Evolutionary conservation across 164 flowering plant genomes (phyloP).

Genomic region (Vitis rotundifolia): DNA sequence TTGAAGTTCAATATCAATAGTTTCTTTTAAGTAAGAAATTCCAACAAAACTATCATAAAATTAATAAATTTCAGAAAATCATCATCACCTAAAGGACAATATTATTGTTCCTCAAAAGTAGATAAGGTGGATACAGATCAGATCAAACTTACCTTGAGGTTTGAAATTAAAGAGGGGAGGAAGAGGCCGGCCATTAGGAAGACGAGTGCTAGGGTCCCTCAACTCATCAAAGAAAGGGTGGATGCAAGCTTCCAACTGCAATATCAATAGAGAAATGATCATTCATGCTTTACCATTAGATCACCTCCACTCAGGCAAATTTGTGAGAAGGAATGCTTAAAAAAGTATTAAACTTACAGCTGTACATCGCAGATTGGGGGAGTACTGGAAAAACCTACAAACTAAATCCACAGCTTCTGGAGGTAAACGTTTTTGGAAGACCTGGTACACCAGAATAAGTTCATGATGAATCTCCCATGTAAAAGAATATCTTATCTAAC

Average conservation of each 20-base stretch:
- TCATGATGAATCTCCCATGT: neutral
- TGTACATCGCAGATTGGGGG: conserved; percentile 93
- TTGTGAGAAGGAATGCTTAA: neutral
- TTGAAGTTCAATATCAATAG: too few species aligned
- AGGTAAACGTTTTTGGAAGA: conserved; percentile 85
- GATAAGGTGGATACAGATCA: too few species aligned
- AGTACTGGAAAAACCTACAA: conserved; percentile 91
- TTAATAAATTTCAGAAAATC: neutral
- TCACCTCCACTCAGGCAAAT: neutral
- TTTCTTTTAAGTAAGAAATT: too few species aligned
- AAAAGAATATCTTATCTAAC: neutral
- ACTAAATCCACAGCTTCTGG: conserved; percentile 94
- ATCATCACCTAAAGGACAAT: neutral
- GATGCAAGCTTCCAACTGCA: conserved; percentile 89
- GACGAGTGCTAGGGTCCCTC: conserved; percentile 86
- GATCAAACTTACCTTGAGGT: conserved; percentile 59
- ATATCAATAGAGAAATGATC: conserved; percentile 10
- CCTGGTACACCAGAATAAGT: conserved; percentile 37
- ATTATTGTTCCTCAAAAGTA: neutral
- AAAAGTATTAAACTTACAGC: conserved; percentile 57
- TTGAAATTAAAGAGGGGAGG: conserved; percentile 94
- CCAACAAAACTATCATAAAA: neutral
- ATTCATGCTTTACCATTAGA: neutral
- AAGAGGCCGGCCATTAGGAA: conserved; percentile 93
- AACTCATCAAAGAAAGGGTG: conserved; percentile 97